phyloP scores from a whole-genome alignment of 2,329 filamentous ascomycete genomes.

The Penicillium sclerotigenum region DNA sequence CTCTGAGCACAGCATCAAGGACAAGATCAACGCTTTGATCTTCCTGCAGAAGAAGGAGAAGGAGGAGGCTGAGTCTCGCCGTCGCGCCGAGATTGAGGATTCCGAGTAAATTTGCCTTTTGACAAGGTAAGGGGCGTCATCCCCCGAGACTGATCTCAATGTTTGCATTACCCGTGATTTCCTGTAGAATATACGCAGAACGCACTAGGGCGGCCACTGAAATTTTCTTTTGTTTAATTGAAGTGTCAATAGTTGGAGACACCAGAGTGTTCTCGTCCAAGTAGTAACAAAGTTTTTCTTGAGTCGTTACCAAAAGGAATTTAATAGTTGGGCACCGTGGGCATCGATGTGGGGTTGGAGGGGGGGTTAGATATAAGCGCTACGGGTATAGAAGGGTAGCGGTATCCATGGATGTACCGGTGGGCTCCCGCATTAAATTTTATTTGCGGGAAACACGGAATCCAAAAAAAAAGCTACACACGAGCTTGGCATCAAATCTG shows the following conservation, averaged over 20 bases:
- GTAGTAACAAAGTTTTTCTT: not conserved
- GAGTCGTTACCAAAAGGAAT: not conserved
- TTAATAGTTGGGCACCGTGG: not conserved
- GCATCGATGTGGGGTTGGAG: too few relatives aligned
- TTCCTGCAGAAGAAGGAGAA: conserved; percentile 47
- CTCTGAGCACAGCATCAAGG: conserved; percentile 40
- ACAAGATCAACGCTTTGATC: conserved; percentile 55
- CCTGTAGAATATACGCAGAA: conserved; percentile 37
- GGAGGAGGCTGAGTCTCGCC: conserved; percentile 42
- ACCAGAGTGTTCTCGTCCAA: not conserved
- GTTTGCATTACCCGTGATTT: conserved; percentile 32
- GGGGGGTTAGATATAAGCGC: not conserved
- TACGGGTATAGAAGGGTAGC: not conserved
- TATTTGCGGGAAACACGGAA: not conserved
- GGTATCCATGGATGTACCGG: not conserved
- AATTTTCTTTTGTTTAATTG: conserved; percentile 26
- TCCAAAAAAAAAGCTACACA: not conserved
- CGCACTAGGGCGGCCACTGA: conserved; percentile 30
- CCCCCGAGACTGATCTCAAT: conserved; percentile 17
- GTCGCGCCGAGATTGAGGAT: conserved; percentile 30
- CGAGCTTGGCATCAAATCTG: not conserved
- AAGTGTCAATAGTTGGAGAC: conserved; percentile 6
- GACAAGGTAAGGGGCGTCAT: conserved; percentile 7
- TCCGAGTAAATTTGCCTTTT: conserved; percentile 32
- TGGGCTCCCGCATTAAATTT: not conserved